Evolutionary conservation across 768 basidiomycete genomes (phyloP).

Genomic region (Exidia glandulosa): DNA sequence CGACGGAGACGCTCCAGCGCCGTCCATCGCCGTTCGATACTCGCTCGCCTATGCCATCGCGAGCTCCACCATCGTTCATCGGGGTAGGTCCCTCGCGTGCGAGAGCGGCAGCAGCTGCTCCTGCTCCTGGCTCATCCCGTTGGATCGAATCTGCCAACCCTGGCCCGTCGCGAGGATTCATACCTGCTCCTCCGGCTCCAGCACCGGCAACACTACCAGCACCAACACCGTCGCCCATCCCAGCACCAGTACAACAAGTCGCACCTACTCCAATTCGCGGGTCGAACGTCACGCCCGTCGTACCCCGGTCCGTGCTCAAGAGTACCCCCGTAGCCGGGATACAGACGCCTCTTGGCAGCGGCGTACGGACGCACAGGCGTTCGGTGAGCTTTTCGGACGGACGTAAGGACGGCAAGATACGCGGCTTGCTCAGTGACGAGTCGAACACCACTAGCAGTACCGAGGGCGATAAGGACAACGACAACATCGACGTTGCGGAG

Average conservation of each 20-base stretch:
- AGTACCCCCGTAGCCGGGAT: conserved; percentile 39
- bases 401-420: conserved; percentile 78
- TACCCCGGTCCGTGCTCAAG: conserved; percentile 8
- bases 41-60: background rate
- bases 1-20: background rate
- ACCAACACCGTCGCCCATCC: background rate
- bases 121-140: too few species aligned
- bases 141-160: too few species aligned
- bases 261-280: conserved; percentile 24
- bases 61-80: background rate
- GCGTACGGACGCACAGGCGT: conserved; percentile 39
- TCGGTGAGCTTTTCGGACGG: conserved; percentile 98
- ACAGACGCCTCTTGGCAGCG: conserved; percentile 5
- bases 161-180: too few species aligned
- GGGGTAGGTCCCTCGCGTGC: background rate
- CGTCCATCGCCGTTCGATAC: background rate
- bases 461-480: conserved; percentile 15
- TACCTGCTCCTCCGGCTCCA: background rate
- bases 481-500: conserved; percentile 7
- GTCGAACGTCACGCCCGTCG: conserved; percentile 22
- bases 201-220: background rate
- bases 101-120: background rate
- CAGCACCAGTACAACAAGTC: conserved; percentile 4
- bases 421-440: conserved; percentile 37
- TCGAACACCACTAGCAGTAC: conserved; percentile 8